Base-by-base conservation (phyloP, 176 grass and related monocot genomes). In the Eragrostis curvula region DNA sequence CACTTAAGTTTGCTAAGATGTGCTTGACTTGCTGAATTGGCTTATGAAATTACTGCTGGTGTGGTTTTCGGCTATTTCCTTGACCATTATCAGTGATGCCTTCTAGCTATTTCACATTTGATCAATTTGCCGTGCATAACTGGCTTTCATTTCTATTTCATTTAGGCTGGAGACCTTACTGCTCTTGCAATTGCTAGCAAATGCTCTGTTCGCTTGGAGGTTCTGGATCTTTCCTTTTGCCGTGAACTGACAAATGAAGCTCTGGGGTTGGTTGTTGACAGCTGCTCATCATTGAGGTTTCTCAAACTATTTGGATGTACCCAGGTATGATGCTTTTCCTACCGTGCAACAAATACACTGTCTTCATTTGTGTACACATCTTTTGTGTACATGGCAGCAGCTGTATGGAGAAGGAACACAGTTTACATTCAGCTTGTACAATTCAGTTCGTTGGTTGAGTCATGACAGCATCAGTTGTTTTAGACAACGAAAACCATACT, bases 221-320 rank as follows among this genome's bases (percentile, higher is more conserved):
- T 68, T 55, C 82, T 99, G 73, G 93, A 99, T 93, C 87, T 99
- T 77, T 99, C 96, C 60, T 99, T 99, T 69, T 99, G 93, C 55
- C 96, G 93, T 51, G 61, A 84, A 59, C 82, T 99, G 87, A 93
- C 72, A 49, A 81, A 99, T 70, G 92, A 96, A 82, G 89, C 93
- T 84, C 82, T 99, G 40, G 96, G 96, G 12, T 41, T 99, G 16
- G 91, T 99, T 75, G 93, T 85, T 17, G 90, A 99, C 27, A 87
- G 79, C 52, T 99, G 87, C 57, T 86, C 79, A 45, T 91, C 87
- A 3, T 67, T 99, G 71, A 91, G 78, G 76, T 83, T 89, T 74
- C 82, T 99, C 41, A 99, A 93, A 82, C 76, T 99, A 70, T 99
- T 99, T 91, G 93, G 96, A 50, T 99, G 96, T 86, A 99, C 93